Base-by-base conservation (phyloP, 176 grass and related monocot genomes). In the Bromus sterilis region DNA sequence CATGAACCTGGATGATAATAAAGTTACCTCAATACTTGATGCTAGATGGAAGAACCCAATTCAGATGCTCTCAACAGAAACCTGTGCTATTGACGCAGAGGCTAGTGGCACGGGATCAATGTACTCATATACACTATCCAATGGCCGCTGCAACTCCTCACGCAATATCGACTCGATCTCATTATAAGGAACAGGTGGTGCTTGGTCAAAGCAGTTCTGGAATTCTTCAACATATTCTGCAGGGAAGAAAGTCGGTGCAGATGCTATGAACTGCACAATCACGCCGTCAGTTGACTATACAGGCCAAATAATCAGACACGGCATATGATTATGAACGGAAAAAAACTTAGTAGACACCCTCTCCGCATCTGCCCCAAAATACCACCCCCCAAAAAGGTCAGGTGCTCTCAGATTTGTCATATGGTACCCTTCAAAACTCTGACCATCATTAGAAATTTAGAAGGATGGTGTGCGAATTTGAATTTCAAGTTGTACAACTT, bases 181-280 rank as follows among this genome's bases (percentile, higher is more conserved):
- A 41, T 41, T 41, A 41, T 41, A 41, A 41, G 39, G 39, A 41
- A 41, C 39, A 41, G 10, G 39, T 41, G 39, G 39, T 41, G 39
- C 39, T 12, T n/a, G 80, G 67, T 97, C 92, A 90, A 97, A 97
- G 80, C 94, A 94, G 39, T 94, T 94, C 74, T 97, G 92, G 56
- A 97, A 97, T 84, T 97, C 94, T 75, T 94, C 79, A 16, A 94
- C 90, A 71, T 97, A 97, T 71, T 97, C 94, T 92, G 89, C 53
- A 80, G 92, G 94, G 89, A 94, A 97, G 46, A 97, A 81, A 77
- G 89, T 92, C 56, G 95, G 95, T 81, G 95, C 90, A 90, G 90
- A 97, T 35, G 90, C 95, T 85, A 97, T 82, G 78, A 97, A 97
- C 90, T 97, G 95, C 85, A 85, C 56, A 76, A 53, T 59, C 43